A percentile compares a stretch with the other conserved stretches of the same genome.
Evolutionary conservation across 208 protist genomes (phyloP).

Genomic region (Trypanosoma lewisi): DNA sequence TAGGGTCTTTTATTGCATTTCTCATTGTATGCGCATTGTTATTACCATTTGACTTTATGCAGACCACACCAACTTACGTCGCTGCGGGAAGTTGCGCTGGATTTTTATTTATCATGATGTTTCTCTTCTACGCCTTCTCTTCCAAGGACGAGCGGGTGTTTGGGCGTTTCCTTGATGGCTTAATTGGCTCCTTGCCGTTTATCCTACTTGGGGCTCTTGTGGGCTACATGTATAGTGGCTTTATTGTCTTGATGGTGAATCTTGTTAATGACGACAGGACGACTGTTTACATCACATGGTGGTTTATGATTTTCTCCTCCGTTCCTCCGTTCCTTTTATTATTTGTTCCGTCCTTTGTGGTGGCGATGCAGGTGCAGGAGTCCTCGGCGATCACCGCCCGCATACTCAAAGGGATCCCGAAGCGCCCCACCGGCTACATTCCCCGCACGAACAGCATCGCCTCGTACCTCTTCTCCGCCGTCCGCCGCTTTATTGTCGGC

Average conservation of each 20-base stretch:
- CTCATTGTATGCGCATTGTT: not conserved
- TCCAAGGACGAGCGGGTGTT: constrained; percentile 9
- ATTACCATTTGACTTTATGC: constrained; percentile 5
- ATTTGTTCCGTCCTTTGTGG: constrained; percentile 20
- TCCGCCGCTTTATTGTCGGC: constrained; percentile 11
- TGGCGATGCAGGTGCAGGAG: constrained; percentile 17
- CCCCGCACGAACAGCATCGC: constrained; percentile 9
- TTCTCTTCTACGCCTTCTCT: constrained; percentile 6
- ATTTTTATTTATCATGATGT: constrained; percentile 10
- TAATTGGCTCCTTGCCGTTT: constrained; percentile 16
- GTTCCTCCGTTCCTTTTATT: constrained; percentile 15
- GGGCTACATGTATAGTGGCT: constrained; percentile 15
- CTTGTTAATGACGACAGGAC: not conserved
- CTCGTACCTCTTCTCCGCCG: constrained; percentile 3
- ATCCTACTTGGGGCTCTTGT: constrained; percentile 10
- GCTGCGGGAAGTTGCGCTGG: constrained; percentile 15
- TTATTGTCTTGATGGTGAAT: constrained; percentile 16
- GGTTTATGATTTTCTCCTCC: constrained; percentile 13
- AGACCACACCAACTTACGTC: not conserved
- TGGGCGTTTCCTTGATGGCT: constrained; percentile 6
- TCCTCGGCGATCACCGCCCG: constrained; percentile 8
- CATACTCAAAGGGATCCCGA: not conserved
- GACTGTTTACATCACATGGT: constrained; percentile 4
- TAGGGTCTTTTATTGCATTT: constrained; percentile 13
- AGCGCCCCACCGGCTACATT: not conserved